These are phyloP conservation scores for Amanita muscaria DNA, from an alignment of 768 basidiomycete species.

Conservation along the genomic window DNA sequence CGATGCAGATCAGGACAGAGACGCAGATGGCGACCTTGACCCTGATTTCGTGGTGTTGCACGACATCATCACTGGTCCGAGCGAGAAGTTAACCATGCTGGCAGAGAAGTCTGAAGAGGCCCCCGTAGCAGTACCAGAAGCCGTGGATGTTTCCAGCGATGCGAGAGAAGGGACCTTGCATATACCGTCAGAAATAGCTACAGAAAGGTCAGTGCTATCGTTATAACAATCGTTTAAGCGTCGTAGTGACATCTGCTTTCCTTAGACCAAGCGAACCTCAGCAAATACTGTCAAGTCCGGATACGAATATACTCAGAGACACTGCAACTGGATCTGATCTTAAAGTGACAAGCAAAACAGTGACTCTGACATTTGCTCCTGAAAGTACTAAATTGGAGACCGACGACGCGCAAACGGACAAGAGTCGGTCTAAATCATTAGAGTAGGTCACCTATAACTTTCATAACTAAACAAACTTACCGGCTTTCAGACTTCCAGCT, in stretches of 20 bases:
- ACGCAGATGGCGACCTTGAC: slow-evolving; percentile 29
- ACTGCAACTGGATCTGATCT: too few species aligned
- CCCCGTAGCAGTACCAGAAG: not conserved
- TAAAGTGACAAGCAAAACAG: too few species aligned
- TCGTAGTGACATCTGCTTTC: too few species aligned
- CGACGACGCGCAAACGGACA: not conserved
- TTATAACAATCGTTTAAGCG: too few species aligned
- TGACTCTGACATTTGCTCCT: not conserved
- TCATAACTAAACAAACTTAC: not conserved
- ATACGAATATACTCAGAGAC: too few species aligned
- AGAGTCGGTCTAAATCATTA: not conserved
- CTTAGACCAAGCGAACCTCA: too few species aligned
- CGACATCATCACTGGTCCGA: not conserved
- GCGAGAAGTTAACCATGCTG: not conserved
- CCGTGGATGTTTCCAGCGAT: not conserved
- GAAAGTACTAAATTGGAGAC: not conserved
- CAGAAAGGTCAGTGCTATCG: too few species aligned
- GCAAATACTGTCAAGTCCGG: too few species aligned
- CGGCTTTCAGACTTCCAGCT: not conserved
- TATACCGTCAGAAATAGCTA: too few species aligned
- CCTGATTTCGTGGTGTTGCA: slow-evolving; percentile 21
- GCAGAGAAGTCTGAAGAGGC: not conserved
- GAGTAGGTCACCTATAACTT: not conserved
- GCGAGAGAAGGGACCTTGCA: too few species aligned
- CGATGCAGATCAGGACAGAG: slow-evolving; percentile 18